A percentile compares a stretch with the other conserved stretches of the same genome.
Evolutionary conservation across 2,329 filamentous ascomycete genomes (phyloP).

Genomic region (Diaporthe caulivora): DNA sequence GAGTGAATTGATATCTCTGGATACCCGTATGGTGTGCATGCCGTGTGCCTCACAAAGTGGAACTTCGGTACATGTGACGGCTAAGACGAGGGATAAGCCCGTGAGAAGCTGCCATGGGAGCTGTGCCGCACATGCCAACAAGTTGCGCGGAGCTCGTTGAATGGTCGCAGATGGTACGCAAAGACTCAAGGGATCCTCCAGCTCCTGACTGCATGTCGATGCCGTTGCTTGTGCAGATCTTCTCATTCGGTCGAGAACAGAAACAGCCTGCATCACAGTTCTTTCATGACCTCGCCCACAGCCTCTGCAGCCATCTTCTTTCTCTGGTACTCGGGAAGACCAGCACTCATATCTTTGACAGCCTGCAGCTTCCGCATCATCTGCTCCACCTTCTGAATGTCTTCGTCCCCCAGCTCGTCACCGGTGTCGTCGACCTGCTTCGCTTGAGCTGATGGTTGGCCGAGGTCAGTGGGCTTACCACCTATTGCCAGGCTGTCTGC

Average conservation of each 20-base stretch:
- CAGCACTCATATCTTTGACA: slow-evolving; percentile 69
- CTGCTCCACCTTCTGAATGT: slow-evolving; percentile 70
- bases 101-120: not conserved
- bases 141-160: not conserved
- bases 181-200: not conserved
- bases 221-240: not conserved
- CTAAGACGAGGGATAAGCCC: not conserved
- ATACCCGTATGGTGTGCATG: not conserved
- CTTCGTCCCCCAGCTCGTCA: slow-evolving; percentile 57
- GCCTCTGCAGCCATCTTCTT: slow-evolving; percentile 71
- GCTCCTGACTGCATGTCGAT: not conserved
- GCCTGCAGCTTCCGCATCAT: slow-evolving; percentile 76
- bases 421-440: slow-evolving; percentile 51
- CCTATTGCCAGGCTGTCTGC: slow-evolving; percentile 29
- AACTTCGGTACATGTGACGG: not conserved
- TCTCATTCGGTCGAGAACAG: not conserved
- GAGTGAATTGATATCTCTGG: not conserved
- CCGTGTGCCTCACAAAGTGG: not conserved
- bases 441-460: slow-evolving; percentile 28
- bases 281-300: slow-evolving; percentile 74
- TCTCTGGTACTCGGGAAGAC: slow-evolving; percentile 71
- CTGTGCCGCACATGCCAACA: not conserved
- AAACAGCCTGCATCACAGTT: slow-evolving; percentile 53
- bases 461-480: not conserved
- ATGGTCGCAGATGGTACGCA: not conserved